Evolutionary conservation across 129 eudicot species (phyloP).

Genomic region (Flaveria brownii): DNA sequence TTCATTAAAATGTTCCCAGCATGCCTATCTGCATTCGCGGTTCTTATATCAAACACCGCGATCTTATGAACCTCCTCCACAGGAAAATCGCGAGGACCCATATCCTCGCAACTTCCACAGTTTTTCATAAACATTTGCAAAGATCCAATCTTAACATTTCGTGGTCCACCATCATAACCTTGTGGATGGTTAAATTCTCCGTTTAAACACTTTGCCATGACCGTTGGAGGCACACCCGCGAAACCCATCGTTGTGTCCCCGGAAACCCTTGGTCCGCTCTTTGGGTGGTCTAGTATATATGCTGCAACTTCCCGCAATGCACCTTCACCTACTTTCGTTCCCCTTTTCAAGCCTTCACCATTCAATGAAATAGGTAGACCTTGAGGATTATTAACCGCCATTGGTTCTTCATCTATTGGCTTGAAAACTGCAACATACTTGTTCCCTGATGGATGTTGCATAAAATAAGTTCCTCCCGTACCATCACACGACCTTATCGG

Average conservation of each 20-base stretch:
- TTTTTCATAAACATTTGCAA: conserved; percentile 64
- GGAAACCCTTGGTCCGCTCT: conserved; percentile 30
- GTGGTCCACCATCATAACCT: conserved; percentile 40
- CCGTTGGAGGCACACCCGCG: conserved; percentile 66
- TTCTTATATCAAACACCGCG: conserved; percentile 61
- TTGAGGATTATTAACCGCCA: conserved; percentile 66
- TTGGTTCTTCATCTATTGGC: conserved; percentile 69
- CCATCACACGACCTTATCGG: conserved; percentile 65
- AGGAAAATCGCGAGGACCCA: conserved; percentile 65
- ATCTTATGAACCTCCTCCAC: conserved; percentile 75
- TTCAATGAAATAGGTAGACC: conserved; percentile 52
- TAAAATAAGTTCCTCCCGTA: conserved; percentile 64
- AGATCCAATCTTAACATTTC: conserved; percentile 54
- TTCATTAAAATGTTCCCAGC: conserved; percentile 60
- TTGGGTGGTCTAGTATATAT: conserved; percentile 63
- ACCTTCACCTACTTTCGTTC: conserved; percentile 73
- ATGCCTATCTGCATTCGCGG: conserved; percentile 69
- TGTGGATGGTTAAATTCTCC: conserved; percentile 53
- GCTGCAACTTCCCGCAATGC: conserved; percentile 73
- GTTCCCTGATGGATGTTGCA: conserved; percentile 61
- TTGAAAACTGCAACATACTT: conserved; percentile 52
- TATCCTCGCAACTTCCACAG: conserved; percentile 68
- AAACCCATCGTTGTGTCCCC: conserved; percentile 43
- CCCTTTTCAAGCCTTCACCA: conserved; percentile 66
- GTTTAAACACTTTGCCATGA: conserved; percentile 59